These are phyloP conservation scores for Myriosclerotinia scirpicola DNA, from an alignment of 2,329 filamentous ascomycete species.

Conservation along the genomic window DNA sequence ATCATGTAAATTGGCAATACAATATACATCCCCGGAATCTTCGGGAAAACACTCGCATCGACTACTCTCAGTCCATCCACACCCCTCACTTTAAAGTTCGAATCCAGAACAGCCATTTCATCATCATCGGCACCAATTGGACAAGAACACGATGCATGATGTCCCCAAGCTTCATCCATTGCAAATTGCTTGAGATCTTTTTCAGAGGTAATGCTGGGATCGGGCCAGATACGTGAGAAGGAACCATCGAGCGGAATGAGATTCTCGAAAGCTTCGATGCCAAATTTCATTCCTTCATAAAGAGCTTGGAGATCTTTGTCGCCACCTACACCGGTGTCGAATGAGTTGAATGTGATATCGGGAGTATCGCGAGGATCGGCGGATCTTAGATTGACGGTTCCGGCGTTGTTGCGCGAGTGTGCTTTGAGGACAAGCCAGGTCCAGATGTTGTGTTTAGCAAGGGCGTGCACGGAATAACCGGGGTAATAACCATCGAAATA, in stretches of 20 bases:
- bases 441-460: slow-evolving; percentile 38
- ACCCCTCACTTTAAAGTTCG: slow-evolving; percentile 41
- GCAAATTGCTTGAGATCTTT: slow-evolving; percentile 48
- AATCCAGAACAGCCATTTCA: slow-evolving; percentile 47
- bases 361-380: slow-evolving; percentile 64
- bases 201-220: slow-evolving; percentile 39
- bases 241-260: slow-evolving; percentile 43
- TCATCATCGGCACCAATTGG: slow-evolving; percentile 52
- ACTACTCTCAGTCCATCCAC: slow-evolving; percentile 52
- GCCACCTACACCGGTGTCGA: slow-evolving; percentile 36
- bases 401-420: slow-evolving; percentile 60
- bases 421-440: slow-evolving; percentile 48
- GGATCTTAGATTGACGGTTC: slow-evolving; percentile 60
- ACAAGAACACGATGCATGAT: slow-evolving; percentile 56
- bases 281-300: slow-evolving; percentile 27
- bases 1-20: slow-evolving; percentile 55
- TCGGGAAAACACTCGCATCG: slow-evolving; percentile 58
- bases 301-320: slow-evolving; percentile 28
- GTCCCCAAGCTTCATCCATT: slow-evolving; percentile 53
- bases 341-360: slow-evolving; percentile 62
- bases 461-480: slow-evolving; percentile 46
- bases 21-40: slow-evolving; percentile 52
- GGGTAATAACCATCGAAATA: slow-evolving; percentile 37
- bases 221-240: slow-evolving; percentile 49
- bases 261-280: slow-evolving; percentile 43